Percentiles rank a stretch among this genome's conserved stretches.
These are phyloP conservation scores for Alliaria petiolata DNA, from an alignment of 345 rosid genomes.

Conservation along the genomic window DNA sequence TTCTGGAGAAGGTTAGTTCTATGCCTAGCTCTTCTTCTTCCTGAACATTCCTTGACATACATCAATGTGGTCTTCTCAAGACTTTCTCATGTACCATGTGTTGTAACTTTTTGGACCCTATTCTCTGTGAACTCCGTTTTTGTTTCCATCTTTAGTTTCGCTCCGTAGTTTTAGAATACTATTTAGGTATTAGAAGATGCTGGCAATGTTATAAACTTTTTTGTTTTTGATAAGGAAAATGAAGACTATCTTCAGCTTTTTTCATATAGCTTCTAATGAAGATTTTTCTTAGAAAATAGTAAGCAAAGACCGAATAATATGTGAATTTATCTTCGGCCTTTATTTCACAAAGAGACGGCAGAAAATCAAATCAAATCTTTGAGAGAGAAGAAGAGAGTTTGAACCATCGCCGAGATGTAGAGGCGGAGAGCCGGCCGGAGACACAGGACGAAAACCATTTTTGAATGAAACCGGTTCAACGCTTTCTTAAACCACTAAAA, in stretches of 20 bases:
- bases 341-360: not conserved
- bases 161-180: constrained; percentile 11
- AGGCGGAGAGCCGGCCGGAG: not conserved
- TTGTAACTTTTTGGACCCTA: constrained; percentile 16
- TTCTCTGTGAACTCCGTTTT: too few species aligned
- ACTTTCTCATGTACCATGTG: constrained; percentile 14
- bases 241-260: not conserved
- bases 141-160: constrained; percentile 14
- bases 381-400: not conserved
- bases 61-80: not conserved
- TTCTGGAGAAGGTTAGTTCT: constrained; percentile 68
- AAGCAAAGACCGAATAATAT: not conserved
- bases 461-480: not conserved
- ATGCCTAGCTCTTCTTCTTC: constrained; percentile 54
- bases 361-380: not conserved
- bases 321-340: not conserved
- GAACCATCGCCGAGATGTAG: too few species aligned
- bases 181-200: constrained; percentile 5
- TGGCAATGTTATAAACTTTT: not conserved
- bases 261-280: not conserved
- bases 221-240: not conserved
- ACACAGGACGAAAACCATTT: not conserved
- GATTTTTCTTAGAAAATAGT: not conserved
- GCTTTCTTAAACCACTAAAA: not conserved
- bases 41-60: constrained; percentile 15